These are phyloP conservation scores for Teunomyces lycoperdinae DNA, from an alignment of 805 yeast genomes.

Conservation along the genomic window DNA sequence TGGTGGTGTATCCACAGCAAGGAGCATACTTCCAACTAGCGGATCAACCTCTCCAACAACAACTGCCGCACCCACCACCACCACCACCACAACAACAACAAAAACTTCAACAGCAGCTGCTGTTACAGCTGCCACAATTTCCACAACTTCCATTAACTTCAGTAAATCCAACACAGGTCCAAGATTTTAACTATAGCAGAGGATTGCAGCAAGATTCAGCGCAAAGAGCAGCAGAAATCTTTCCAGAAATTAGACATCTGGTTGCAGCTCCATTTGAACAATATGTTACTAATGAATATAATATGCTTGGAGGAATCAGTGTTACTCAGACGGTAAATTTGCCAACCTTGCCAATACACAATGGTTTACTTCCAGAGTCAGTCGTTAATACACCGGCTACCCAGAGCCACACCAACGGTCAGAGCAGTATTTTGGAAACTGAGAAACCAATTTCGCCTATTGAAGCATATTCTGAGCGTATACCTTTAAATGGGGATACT, in stretches of 20 bases:
- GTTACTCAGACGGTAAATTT: neutral
- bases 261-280: neutral
- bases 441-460: neutral
- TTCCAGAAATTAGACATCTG: neutral
- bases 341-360: neutral
- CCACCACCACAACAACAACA: constrained; percentile 6
- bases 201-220: neutral
- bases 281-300: neutral
- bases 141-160: constrained; percentile 5
- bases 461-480: neutral
- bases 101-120: constrained; percentile 4
- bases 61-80: constrained; percentile 1
- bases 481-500: neutral
- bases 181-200: neutral
- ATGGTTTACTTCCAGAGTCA: neutral
- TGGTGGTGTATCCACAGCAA: neutral
- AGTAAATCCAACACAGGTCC: constrained; percentile 4
- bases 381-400: neutral
- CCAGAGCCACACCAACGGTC: neutral
- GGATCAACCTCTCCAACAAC: constrained; percentile 2
- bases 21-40: neutral
- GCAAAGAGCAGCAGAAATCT: neutral
- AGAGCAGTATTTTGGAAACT: neutral
- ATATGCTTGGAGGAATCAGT: neutral
- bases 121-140: constrained; percentile 5